These are phyloP conservation scores for Trichoderma lentiforme DNA, from an alignment of 2,329 filamentous ascomycete species.

Conservation along the genomic window DNA sequence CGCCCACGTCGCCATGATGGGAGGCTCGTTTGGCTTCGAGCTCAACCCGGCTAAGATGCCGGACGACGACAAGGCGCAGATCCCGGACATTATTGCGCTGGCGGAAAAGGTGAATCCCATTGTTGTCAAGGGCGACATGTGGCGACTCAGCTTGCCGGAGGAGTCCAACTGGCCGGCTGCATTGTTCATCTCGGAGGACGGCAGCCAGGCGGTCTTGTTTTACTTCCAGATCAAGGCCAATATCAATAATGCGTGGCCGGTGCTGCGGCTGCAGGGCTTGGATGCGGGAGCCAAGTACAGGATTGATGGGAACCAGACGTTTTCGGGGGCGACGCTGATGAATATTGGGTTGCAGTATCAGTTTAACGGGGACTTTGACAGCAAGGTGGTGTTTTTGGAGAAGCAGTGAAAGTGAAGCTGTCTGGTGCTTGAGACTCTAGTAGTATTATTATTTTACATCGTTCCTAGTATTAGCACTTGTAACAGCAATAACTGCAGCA, in stretches of 20 bases:
- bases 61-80: slow-evolving; percentile 47
- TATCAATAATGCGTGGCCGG: slow-evolving; percentile 51
- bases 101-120: slow-evolving; percentile 58
- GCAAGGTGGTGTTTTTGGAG: slow-evolving; percentile 53
- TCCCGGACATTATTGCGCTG: slow-evolving; percentile 53
- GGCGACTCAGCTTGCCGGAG: slow-evolving; percentile 56
- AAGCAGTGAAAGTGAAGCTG: slow-evolving; percentile 27
- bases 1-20: slow-evolving; percentile 66
- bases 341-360: slow-evolving; percentile 56
- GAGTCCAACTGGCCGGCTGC: slow-evolving; percentile 61
- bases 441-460: too few relatives aligned
- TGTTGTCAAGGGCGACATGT: slow-evolving; percentile 56
- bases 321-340: slow-evolving; percentile 60
- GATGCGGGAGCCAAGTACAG: slow-evolving; percentile 53
- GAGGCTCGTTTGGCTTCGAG: slow-evolving; percentile 64
- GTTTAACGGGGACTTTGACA: slow-evolving; percentile 54
- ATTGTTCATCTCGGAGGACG: slow-evolving; percentile 55
- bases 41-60: slow-evolving; percentile 53
- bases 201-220: slow-evolving; percentile 51
- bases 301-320: slow-evolving; percentile 48
- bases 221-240: slow-evolving; percentile 55
- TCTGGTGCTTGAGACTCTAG: too few relatives aligned
- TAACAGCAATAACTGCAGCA: neutral
- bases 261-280: slow-evolving; percentile 54
- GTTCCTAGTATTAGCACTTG: neutral